Evolutionary conservation across 305 asterid genomes (phyloP).

Genomic region (Ruellia speciosa): DNA sequence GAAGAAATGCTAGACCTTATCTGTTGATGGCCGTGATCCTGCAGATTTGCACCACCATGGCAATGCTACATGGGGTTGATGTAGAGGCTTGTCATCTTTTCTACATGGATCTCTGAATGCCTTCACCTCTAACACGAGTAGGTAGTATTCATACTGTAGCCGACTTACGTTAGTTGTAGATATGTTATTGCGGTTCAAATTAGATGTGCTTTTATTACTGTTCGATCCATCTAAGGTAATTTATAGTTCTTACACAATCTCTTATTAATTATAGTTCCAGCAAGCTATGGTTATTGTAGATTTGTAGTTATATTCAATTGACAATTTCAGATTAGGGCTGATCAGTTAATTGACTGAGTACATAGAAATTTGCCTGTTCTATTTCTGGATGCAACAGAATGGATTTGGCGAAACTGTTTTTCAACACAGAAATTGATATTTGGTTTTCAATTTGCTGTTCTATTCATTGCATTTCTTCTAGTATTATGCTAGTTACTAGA

Average conservation of each 20-base stretch:
- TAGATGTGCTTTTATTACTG: not conserved
- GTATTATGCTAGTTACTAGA: not conserved
- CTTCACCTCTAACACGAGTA: conserved; percentile 11
- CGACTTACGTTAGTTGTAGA: not conserved
- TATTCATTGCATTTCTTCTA: not conserved
- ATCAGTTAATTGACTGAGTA: not conserved
- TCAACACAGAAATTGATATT: not conserved
- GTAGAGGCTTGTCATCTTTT: not conserved
- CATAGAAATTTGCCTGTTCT: not conserved
- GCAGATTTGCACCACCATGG: conserved; percentile 1
- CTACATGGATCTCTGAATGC: not conserved
- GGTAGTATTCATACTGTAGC: not conserved
- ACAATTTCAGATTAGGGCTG: not conserved
- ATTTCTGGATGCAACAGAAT: not conserved
- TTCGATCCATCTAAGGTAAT: not conserved
- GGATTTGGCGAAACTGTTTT: not conserved
- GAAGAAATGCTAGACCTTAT: too few relatives aligned
- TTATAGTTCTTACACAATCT: not conserved
- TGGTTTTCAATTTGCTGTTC: not conserved
- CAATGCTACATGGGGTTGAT: not conserved
- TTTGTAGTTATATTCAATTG: not conserved
- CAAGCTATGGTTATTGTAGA: conserved; percentile 4
- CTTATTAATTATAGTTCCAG: not conserved
- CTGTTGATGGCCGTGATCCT: not conserved
- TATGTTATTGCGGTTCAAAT: conserved; percentile 2